A percentile compares a stretch with the other conserved stretches of the same genome.
phyloP scores from a whole-genome alignment of 2,329 filamentous ascomycete genomes.

The Cylindrodendrum hubeiense region DNA sequence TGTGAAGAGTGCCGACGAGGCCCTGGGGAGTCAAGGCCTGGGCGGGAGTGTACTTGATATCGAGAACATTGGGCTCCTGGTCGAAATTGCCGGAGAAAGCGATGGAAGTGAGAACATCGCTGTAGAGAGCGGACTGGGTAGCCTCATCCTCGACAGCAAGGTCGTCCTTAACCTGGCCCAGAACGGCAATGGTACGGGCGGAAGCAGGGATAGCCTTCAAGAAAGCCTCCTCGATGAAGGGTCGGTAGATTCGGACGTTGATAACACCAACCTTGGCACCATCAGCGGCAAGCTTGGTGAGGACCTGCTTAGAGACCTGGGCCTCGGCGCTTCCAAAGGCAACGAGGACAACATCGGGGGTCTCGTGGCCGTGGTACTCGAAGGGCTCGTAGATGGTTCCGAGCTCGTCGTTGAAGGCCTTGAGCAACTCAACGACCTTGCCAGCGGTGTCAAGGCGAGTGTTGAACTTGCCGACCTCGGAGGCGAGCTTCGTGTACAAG shows the following conservation, averaged over 20 bases:
- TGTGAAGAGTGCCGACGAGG: slow-evolving; percentile 64
- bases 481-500: slow-evolving; percentile 75
- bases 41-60: slow-evolving; percentile 89
- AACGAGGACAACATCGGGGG: slow-evolving; percentile 86
- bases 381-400: slow-evolving; percentile 94
- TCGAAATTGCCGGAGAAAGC: slow-evolving; percentile 80
- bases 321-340: slow-evolving; percentile 94
- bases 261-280: slow-evolving; percentile 87
- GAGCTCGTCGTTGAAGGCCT: slow-evolving; percentile 87
- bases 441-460: slow-evolving; percentile 80
- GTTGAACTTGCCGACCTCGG: slow-evolving; percentile 71
- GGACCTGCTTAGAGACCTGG: slow-evolving; percentile 86
- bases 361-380: slow-evolving; percentile 89
- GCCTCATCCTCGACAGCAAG: slow-evolving; percentile 79
- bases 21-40: slow-evolving; percentile 68
- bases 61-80: slow-evolving; percentile 74
- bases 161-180: slow-evolving; percentile 87
- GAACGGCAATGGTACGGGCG: slow-evolving; percentile 81
- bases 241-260: slow-evolving; percentile 93
- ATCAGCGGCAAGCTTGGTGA: slow-evolving; percentile 76
- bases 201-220: slow-evolving; percentile 82
- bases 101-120: slow-evolving; percentile 89
- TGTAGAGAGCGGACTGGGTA: slow-evolving; percentile 86
- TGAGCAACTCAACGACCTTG: slow-evolving; percentile 77
- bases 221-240: slow-evolving; percentile 96